A percentile compares a stretch with the other conserved stretches of the same genome.
phyloP scores from a whole-genome alignment of 441 rosid genomes.

The Cnidoscolus chayamansa region DNA sequence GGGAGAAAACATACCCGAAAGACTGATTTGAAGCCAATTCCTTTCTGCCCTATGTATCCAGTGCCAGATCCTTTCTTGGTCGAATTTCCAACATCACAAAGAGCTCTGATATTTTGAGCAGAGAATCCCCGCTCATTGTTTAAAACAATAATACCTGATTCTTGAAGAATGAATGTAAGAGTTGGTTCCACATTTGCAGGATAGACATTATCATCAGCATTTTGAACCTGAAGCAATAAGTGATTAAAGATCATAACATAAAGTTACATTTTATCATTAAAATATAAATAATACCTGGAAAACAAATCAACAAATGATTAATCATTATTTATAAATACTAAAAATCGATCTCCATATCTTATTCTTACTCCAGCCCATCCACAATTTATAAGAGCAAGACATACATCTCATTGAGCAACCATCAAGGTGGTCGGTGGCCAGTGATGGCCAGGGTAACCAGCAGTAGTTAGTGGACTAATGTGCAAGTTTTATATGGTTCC shows the following conservation, averaged over 20 bases:
- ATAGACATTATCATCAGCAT: constrained; percentile 95
- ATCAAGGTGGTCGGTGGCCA: no score
- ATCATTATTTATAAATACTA: neutral
- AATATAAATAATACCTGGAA: neutral
- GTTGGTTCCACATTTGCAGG: constrained; percentile 76
- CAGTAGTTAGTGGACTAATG: no score
- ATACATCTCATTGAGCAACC: neutral
- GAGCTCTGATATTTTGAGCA: constrained; percentile 82
- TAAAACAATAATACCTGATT: constrained; percentile 64
- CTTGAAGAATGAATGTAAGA: constrained; percentile 79
- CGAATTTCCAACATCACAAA: constrained; percentile 97
- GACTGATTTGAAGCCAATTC: constrained; percentile 99
- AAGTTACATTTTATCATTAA: neutral
- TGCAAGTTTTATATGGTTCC: no score
- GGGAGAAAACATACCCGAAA: constrained; percentile 66
- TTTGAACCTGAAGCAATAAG: constrained; percentile 79
- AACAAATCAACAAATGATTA: constrained; percentile 10
- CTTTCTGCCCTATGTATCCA: constrained; percentile 98
- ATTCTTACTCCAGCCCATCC: no score
- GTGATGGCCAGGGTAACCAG: no score
- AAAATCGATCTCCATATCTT: no score
- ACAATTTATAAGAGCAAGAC: neutral
- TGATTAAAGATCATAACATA: neutral
- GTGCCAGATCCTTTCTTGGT: constrained; percentile 79
- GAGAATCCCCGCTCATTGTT: constrained; percentile 93